Base-by-base conservation (phyloP, 1,284 basidiomycete species). In the Sporisorium graminicola region DNA sequence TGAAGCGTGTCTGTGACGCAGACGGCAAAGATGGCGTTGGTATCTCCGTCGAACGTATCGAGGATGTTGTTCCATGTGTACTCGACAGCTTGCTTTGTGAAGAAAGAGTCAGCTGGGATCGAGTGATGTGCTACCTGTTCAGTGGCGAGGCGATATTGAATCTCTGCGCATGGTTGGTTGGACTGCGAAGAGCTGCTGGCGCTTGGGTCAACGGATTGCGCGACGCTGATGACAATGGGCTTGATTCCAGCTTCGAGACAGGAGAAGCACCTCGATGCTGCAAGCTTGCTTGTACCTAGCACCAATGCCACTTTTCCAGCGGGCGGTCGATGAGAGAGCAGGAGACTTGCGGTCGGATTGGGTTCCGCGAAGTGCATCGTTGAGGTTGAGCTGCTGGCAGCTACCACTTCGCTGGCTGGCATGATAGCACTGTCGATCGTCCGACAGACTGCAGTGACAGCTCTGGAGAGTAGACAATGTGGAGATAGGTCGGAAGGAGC, bases 201-300 rank as follows among this genome's bases (percentile, higher is more conserved):
- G n/a, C 26, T 50, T 1, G 53, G 13, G n/a, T 54, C 54, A n/a
- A 16, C 50, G 6, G 58, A 8, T 3, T 40, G 52, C 12, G 52
- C 40, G 40, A 75, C 31, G 10, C 57, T 59, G 3, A 93, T 84
- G 27, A 97, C 87, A 31, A 92, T 86, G 31, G 96, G 94, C 13
- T 84, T 81, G 1, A 93, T 91, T 62, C 92, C 92, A 0, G 94
- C 92, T 84, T 96, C 94, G 46, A 96, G 89, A 5, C 93, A 91
- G 2, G 92, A 88, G 80, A 93, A 93, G 6, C 92, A 91, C 42
- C 95, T 90, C 26, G 90, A 90, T 0, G 94, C 93, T 0, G 94
- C 94, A 1, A 97, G 89, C 14, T 89, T 82, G 35, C 91, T 90
- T 2, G 91, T 90, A 2, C 95, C 94, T 37, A 96, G 82, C 50